Evolutionary conservation across 805 yeast species (phyloP), one percentile per base, ranked within the genome.

Genomic region (Kodamaea fukazawae): DNA sequence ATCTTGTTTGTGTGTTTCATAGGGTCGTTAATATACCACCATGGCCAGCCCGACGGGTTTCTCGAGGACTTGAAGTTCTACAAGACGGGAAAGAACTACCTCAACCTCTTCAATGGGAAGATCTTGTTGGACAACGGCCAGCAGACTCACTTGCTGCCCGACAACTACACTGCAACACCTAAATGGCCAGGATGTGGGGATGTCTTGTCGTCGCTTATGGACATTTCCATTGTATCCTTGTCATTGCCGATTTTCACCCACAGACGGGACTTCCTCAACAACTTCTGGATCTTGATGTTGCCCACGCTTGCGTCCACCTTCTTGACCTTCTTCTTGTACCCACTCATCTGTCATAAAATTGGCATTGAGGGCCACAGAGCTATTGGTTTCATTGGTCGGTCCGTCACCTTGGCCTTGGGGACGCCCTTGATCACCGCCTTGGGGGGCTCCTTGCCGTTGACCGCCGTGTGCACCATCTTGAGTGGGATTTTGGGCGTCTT

Each of bases 151-250:
- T 26, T 41, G 10, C 44, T 45, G 11, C 33, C 36, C 1, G 45
- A 42, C 10, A 51, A 55, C 30, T 53, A 42, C 29, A 65, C 73
- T 0, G 51, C 59, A 3, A 58, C 65, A 2, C 69, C 71, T 1
- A 54, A 59, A 14, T 73, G 78, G 75, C 93, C 95, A 1, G 95
- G 95, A 0, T 86, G 90, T 10, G 95, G 95, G 2, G 95, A 86
- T 54, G 67, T 86, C 12, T 68, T 86, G 29, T 57, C 80, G 4
- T 74, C 89, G 0, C 58, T 85, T 48, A 81, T 86, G 83, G 93
- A 85, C 51, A 73, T 83, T 7, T 77, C 88, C 2, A 86, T 86
- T 58, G 89, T 83, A 1, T 76, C 91, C 1, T 66, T 86, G 31
- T 76, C 90, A 15, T 61, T 86, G 36, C 89, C 95, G 3, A 83